These are phyloP conservation scores for Diutina scorzettiae DNA, from an alignment of 1,139 yeast genomes.

Conservation along the genomic window DNA sequence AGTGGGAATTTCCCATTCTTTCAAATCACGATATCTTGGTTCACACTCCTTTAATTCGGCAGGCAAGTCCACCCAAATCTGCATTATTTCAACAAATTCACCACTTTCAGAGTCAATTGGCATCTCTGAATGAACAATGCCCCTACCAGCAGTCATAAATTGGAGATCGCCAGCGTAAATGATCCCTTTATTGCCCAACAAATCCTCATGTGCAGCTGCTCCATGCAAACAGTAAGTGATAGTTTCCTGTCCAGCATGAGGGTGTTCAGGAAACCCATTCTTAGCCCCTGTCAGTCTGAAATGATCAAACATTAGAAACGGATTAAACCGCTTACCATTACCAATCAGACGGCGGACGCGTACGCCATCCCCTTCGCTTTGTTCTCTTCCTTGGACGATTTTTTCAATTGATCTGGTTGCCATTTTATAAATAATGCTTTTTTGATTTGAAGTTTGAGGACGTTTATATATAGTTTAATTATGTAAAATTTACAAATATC, in stretches of 20 bases:
- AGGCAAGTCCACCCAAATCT: conserved; percentile 89
- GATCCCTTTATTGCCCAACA: conserved; percentile 73
- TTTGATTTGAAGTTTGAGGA: too few species aligned
- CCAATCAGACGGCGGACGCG: conserved; percentile 77
- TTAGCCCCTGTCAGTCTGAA: conserved; percentile 32
- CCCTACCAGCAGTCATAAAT: conserved; percentile 92
- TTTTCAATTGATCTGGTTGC: neutral
- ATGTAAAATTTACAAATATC: too few species aligned
- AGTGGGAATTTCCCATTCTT: conserved; percentile 57
- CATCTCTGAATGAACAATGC: conserved; percentile 79
- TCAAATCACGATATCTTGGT: conserved; percentile 76
- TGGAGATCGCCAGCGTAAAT: conserved; percentile 80
- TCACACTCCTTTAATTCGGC: conserved; percentile 49
- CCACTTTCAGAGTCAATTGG: conserved; percentile 56
- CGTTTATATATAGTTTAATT: too few species aligned
- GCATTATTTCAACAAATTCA: conserved; percentile 56
- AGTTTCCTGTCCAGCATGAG: conserved; percentile 88
- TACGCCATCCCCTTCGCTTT: conserved; percentile 84
- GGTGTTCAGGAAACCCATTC: conserved; percentile 84
- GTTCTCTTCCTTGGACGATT: conserved; percentile 31
- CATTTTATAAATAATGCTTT: neutral
- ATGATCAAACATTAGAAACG: conserved; percentile 79
- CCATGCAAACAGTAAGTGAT: conserved; percentile 68
- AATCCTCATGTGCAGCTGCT: conserved; percentile 81
- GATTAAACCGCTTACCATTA: conserved; percentile 59